Base-by-base conservation (phyloP, 331 rosid species). In the Malus hybrid region DNA sequence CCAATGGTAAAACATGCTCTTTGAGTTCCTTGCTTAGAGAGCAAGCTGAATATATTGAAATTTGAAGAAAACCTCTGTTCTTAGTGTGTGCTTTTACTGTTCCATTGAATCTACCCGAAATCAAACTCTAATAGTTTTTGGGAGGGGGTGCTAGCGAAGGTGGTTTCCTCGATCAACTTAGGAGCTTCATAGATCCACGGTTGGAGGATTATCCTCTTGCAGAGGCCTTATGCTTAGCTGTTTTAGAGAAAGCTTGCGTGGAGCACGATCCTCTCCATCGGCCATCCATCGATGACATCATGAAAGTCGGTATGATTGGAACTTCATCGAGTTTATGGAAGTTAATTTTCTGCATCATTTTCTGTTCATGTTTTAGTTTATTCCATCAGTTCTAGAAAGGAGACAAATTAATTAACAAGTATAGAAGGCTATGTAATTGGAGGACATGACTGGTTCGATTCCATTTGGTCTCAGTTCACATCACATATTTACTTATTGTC, bases 281-380 rank as follows among this genome's bases (percentile, higher is more conserved):
- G 63, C 93, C 97, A 39, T 79, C 84, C 6, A 87, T 87, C 79
- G 87, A 91, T 77, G 93, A 87, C 74, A 87, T 87, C 75, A 87
- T 89, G 77, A 89, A 86, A 79, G 90, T 91, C 63, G 88, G 86
- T 72, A 66, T 86, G 80, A 73, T 50, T 44, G 42, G 36, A 62
- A 70, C 56, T 67, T 30, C 66, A 76, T 66, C 13, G 5, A 34
- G 56, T 16, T 68, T 48, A 68, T 15, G 60, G 56, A 70, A 9
- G 62, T 10, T 50, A 28, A 4, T 10, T 53, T 70, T 52, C 63
- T 29, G 20, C 75, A n/a, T 71, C 33, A 71, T 71, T 20, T 19
- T 52, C n/a, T 66, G 69, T 33, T 66, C 48, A n/a, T 34, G 29
- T 33, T 66, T 66, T 66, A 11, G 30, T 18, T 5, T 70, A 52